A percentile compares a stretch with the other conserved stretches of the same genome.
phyloP scores from a whole-genome alignment of 2,329 filamentous ascomycete genomes.

The Paraconiothyrium sp. region DNA sequence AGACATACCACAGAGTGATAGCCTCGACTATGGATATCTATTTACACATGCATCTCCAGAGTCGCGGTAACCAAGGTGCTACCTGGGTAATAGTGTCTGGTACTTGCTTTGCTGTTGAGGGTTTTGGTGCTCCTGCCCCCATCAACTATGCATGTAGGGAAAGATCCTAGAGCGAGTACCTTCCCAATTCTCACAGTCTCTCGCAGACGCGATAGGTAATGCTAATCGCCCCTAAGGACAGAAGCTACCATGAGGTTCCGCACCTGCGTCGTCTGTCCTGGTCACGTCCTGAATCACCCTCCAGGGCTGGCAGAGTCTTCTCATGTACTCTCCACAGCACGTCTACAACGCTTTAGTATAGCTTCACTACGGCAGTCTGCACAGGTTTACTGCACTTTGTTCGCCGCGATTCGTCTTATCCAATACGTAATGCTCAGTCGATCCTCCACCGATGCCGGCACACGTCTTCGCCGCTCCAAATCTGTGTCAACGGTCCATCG shows the following conservation, averaged over 20 bases:
- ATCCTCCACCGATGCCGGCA: constrained; percentile 48
- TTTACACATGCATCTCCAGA: background rate
- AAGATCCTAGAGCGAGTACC: background rate
- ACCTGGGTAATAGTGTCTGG: background rate
- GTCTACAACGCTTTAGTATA: constrained; percentile 33
- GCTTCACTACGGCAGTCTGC: constrained; percentile 31
- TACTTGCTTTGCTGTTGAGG: background rate
- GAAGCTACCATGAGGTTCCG: background rate
- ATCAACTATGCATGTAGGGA: background rate
- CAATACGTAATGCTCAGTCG: constrained; percentile 43
- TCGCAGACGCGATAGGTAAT: background rate
- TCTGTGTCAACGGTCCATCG: constrained; percentile 45
- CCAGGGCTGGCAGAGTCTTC: constrained; percentile 7
- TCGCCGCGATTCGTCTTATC: constrained; percentile 31
- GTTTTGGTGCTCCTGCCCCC: background rate
- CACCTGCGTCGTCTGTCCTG: background rate
- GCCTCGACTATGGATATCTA: background rate
- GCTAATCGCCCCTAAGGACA: background rate
- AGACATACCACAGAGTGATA: constrained; percentile 11
- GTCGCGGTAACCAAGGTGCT: background rate
- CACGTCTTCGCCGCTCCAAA: constrained; percentile 50
- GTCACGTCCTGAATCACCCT: background rate
- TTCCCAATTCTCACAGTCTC: background rate
- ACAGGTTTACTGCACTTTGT: constrained; percentile 29
- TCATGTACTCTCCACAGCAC: constrained; percentile 22